Base-by-base conservation (phyloP, 2,329 filamentous ascomycete genomes). In the Hypoxylon sp. region DNA sequence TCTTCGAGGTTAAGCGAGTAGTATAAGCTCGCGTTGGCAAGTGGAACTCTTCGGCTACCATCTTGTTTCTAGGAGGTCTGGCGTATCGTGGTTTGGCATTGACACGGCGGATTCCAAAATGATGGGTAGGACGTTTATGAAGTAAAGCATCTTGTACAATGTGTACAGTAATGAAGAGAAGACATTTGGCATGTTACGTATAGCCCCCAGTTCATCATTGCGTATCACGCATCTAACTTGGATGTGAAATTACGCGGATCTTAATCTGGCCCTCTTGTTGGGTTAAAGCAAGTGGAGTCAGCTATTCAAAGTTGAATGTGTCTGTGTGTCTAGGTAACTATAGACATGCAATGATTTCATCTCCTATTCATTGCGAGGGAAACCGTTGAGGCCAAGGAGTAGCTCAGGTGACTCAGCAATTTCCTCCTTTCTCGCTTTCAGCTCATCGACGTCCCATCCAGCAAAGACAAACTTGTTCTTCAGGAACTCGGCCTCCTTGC, bases 1-100 rank as follows among this genome's bases (percentile, higher is more conserved):
- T 99, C 88, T 98, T 98, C 79, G 95, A 98, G 90, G 90, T 92
- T 76, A 90, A 91, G 84, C 85, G 89, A 56, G 88, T 91, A 57
- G 88, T 91, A 73, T 91, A 82, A 82, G 50, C 17, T 31, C 50
- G 27, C 30, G 11, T 48, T 31, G 33, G 10, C n/a, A 48, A 27
- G 53, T 14, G 37, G 27, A 14, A 22, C 22, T 56, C 40, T 61
- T 65, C 53, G 10, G 25, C 46, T 66, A 30, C 62, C 65, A 60
- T 67, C 63, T 59, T 67, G 51, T 62, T 70, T 72, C 66, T 69
- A 57, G 69, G 68, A 71, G 72, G 67, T 71, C 73, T 69, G 73
- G 74, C 73, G 72, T 74, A 74, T 58, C 63, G 37, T 65, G 67
- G 73, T 58, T 66, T 69, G 68, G 71, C 62, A 70, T 68, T 59